phyloP scores from a whole-genome alignment of 441 rosid genomes.

The Populus hybrid region DNA sequence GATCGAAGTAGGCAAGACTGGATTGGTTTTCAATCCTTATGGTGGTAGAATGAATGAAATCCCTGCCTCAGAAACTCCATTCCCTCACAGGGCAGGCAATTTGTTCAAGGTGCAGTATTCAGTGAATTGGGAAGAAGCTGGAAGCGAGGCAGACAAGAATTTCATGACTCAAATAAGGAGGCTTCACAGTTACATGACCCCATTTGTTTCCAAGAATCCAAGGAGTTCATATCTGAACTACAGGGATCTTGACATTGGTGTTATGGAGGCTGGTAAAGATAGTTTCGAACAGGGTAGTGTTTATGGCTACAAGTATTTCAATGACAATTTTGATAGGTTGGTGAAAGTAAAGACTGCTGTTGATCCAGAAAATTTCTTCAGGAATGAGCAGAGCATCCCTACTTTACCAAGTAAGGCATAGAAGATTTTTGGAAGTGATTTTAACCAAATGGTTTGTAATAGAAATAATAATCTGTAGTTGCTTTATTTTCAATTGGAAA shows the following conservation, averaged over 20 bases:
- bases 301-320: conserved; percentile 55
- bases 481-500: background rate
- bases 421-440: background rate
- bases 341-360: conserved; percentile 59
- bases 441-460: background rate
- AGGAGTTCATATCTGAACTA: conserved; percentile 58
- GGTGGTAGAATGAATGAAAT: conserved; percentile 59
- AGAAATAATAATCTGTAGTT: background rate
- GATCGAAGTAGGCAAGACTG: conserved; percentile 40
- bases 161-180: conserved; percentile 38
- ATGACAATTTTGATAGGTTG: conserved; percentile 51
- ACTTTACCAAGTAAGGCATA: conserved; percentile 23
- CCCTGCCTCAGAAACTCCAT: conserved; percentile 37
- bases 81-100: conserved; percentile 53
- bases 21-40: conserved; percentile 48
- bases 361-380: conserved; percentile 56
- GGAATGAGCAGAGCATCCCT: conserved; percentile 58
- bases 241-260: conserved; percentile 54
- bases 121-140: conserved; percentile 38
- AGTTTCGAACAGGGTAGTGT: conserved; percentile 26
- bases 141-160: conserved; percentile 1
- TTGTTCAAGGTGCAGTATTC: conserved; percentile 42
- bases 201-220: conserved; percentile 59
- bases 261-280: background rate
- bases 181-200: conserved; percentile 40